These are phyloP conservation scores for Lasiosphaeris hirsuta DNA, from an alignment of 495 filamentous ascomycete genomes.

Conservation along the genomic window DNA sequence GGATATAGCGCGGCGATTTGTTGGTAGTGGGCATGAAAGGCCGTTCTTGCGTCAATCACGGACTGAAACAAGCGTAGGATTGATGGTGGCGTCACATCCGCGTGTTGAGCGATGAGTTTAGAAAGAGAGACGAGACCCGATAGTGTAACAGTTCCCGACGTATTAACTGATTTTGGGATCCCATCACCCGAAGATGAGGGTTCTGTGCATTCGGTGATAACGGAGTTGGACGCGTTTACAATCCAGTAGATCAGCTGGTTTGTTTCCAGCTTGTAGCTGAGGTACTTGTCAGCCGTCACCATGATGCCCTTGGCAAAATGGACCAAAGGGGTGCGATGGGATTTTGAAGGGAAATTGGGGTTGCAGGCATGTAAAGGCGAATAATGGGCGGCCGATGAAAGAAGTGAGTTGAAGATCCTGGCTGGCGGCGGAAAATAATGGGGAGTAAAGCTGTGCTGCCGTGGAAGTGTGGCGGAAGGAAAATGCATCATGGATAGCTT, in stretches of 20 bases:
- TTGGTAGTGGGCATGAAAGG: constrained; percentile 24
- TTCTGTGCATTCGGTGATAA: constrained; percentile 24
- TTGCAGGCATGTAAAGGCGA: too few species aligned
- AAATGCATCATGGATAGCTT: too few species aligned
- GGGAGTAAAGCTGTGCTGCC: too few species aligned
- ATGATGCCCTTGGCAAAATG: too few species aligned
- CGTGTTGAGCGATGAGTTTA: constrained; percentile 35
- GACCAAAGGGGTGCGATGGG: too few species aligned
- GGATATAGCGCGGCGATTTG: constrained; percentile 28
- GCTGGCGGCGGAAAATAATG: too few species aligned
- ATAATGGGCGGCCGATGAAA: too few species aligned
- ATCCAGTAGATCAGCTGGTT: constrained; percentile 11
- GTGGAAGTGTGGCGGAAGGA: too few species aligned
- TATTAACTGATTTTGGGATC: not conserved
- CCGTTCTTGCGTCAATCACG: constrained; percentile 28
- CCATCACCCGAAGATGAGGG: constrained; percentile 22
- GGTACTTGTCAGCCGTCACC: too few species aligned
- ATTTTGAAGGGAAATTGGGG: too few species aligned
- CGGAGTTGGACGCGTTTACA: constrained; percentile 11
- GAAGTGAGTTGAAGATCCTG: too few species aligned
- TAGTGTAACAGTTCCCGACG: constrained; percentile 28
- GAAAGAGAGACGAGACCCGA: constrained; percentile 30
- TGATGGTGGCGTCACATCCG: constrained; percentile 22
- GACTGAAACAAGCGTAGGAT: constrained; percentile 31
- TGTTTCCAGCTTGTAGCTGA: constrained; percentile 6